These are phyloP conservation scores for Penicillium sp. DNA, from an alignment of 2,329 filamentous ascomycete species.

Conservation along the genomic window DNA sequence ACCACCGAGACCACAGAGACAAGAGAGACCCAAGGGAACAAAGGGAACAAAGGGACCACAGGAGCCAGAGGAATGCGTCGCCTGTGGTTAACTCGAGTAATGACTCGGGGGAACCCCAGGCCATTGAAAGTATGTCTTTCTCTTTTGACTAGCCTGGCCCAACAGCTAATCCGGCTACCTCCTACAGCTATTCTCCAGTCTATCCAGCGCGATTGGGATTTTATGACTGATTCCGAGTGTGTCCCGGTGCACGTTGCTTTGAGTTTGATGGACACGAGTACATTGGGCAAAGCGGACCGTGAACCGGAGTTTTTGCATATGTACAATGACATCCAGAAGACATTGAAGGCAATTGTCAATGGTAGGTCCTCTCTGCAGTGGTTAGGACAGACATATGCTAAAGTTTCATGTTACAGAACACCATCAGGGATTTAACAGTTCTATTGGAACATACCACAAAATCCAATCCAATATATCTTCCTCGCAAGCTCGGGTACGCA, in stretches of 20 bases:
- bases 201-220: conserved; percentile 86
- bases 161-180: conserved; percentile 4
- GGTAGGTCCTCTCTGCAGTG: conserved; percentile 33
- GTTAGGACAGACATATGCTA: conserved; percentile 1
- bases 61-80: conserved; percentile 18
- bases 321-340: conserved; percentile 84
- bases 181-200: conserved; percentile 65
- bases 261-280: conserved; percentile 90
- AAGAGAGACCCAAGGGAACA: neutral
- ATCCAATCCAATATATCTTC: conserved; percentile 90
- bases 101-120: conserved; percentile 27
- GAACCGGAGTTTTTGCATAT: conserved; percentile 81
- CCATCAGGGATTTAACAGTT: conserved; percentile 98
- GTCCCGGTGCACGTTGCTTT: conserved; percentile 93
- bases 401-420: conserved; percentile 59
- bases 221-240: conserved; percentile 84
- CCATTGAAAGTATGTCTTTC: conserved; percentile 34
- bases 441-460: conserved; percentile 97
- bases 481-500: conserved; percentile 80
- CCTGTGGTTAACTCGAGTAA: conserved; percentile 10
- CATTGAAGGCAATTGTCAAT: conserved; percentile 91
- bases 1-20: neutral
- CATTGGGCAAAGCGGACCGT: conserved; percentile 84
- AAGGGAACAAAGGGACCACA: conserved; percentile 16
- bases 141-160: neutral